Evolutionary conservation across 768 basidiomycete genomes (phyloP), one percentile per base, ranked within the genome.

Genomic region (Gymnopilus dilepis): DNA sequence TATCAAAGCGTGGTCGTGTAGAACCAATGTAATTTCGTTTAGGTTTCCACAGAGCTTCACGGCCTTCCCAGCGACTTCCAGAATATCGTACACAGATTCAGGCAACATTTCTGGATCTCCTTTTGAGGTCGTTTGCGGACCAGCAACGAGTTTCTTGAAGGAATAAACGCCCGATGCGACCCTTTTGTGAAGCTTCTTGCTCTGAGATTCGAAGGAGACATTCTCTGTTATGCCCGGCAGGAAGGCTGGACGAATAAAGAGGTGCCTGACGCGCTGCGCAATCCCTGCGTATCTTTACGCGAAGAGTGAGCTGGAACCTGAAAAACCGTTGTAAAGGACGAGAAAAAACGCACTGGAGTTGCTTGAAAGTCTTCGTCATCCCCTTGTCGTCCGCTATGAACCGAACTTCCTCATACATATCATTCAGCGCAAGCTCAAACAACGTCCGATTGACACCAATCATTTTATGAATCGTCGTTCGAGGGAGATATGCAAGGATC

Each of bases 361-460:
- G 72, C 34, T 69, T 59, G 40, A 73, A 70, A 6, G 58, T 58
- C 22, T 67, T 68, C 12, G 61, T 1, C 38, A 65, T 72, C 1
- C 56, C 52, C 15, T 65, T 59, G 47, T 69, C 69, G 42, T 69
- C 67, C 3, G 63, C 52, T n/a, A 70, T 65, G n/a, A 76, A 65
- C 42, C 71, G 62, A 9, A 75, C 56, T 56, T 74, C 73, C 28
- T 68, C 63, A 52, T 74, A 76, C 22, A 71, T 66, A 38, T 74
- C 70, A 26, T 72, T 58, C 63, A 75, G 62, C 2, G 68, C 74
- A 17, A 76, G 62, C 50, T 74, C 69, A 43, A 75, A 76, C 6
- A 75, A 64, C 8, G 52, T 48, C 26, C 73, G 65, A 38, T 71
- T 76, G 15, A 75, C 54, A 7, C 74, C 71, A 45, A 73, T 65